phyloP scores from a whole-genome alignment of 179 eudicot genomes.

The Patellifolia procumbens region DNA sequence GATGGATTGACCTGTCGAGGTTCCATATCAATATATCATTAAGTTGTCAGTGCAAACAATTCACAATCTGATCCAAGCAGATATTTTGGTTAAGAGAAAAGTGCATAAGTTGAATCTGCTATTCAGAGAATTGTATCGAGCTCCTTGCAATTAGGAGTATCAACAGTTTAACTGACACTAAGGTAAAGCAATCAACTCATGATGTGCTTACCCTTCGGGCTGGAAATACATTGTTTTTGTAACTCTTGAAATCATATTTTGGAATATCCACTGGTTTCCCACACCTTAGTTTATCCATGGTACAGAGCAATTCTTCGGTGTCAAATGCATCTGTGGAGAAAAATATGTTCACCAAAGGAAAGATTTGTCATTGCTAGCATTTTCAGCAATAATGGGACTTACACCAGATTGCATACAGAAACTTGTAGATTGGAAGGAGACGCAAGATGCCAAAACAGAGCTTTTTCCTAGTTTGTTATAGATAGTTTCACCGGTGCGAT shows the following conservation, averaged over 20 bases:
- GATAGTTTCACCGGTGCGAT: not conserved
- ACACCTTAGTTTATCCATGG: constrained; percentile 78
- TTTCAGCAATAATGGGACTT: not conserved
- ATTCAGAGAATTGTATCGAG: not conserved
- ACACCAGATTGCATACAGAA: not conserved
- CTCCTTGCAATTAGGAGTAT: not conserved
- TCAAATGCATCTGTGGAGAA: constrained; percentile 81
- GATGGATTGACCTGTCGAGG: constrained; percentile 87
- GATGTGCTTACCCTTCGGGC: constrained; percentile 72
- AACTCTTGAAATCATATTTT: constrained; percentile 82
- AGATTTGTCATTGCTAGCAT: constrained; percentile 1
- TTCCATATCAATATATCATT: constrained; percentile 17
- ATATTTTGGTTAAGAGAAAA: not conserved
- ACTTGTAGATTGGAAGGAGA: not conserved
- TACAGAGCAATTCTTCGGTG: constrained; percentile 65
- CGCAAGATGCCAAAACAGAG: not conserved
- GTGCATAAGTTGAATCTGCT: not conserved
- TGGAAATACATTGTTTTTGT: constrained; percentile 65
- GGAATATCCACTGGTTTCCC: constrained; percentile 88
- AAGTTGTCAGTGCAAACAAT: not conserved
- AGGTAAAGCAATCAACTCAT: not conserved
- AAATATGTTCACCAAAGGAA: constrained; percentile 24
- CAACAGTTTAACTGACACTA: not conserved
- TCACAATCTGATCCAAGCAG: constrained; percentile 10
- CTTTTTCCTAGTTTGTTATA: constrained; percentile 4